A percentile compares a stretch with the other conserved stretches of the same genome.
These are phyloP conservation scores for Amesomyces nigricolor DNA, from an alignment of 2,329 filamentous ascomycete genomes.

Conservation along the genomic window DNA sequence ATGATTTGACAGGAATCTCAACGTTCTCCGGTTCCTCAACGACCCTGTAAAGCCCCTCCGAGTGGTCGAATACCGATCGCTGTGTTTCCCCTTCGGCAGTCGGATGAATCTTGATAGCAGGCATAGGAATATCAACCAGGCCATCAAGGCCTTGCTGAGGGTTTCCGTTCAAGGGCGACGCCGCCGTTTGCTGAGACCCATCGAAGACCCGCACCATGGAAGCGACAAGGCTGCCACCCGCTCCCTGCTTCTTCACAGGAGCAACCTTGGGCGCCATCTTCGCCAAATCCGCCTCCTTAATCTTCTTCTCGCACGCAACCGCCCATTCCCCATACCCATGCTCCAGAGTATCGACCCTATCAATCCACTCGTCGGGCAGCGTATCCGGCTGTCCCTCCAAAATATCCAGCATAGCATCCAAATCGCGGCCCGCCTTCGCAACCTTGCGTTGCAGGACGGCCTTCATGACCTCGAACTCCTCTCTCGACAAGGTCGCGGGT, in stretches of 20 bases:
- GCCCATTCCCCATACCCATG: slow-evolving; percentile 74
- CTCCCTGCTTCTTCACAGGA: neutral
- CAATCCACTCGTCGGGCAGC: slow-evolving; percentile 80
- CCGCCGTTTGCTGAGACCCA: neutral
- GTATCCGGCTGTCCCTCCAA: slow-evolving; percentile 81
- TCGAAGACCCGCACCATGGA: no score
- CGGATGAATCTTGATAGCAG: slow-evolving; percentile 22
- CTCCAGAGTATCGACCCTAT: slow-evolving; percentile 77
- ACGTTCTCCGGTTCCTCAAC: slow-evolving; percentile 4
- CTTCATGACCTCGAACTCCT: slow-evolving; percentile 55
- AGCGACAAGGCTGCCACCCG: no score
- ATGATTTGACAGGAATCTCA: neutral
- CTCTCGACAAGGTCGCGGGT: slow-evolving; percentile 33
- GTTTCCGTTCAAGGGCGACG: neutral
- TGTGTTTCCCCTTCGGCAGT: slow-evolving; percentile 4
- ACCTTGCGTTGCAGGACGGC: slow-evolving; percentile 63
- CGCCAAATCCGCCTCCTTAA: slow-evolving; percentile 60
- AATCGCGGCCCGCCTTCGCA: slow-evolving; percentile 59
- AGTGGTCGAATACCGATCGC: neutral
- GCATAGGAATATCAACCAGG: slow-evolving; percentile 1
- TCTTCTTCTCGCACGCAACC: slow-evolving; percentile 65
- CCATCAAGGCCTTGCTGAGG: neutral
- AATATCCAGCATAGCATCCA: slow-evolving; percentile 82
- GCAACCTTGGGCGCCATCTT: slow-evolving; percentile 8
- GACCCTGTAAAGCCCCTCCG: neutral